Conservation (phyloP, 2,329 filamentous ascomycete genomes). For the Paecilomyces sp. region DNA sequence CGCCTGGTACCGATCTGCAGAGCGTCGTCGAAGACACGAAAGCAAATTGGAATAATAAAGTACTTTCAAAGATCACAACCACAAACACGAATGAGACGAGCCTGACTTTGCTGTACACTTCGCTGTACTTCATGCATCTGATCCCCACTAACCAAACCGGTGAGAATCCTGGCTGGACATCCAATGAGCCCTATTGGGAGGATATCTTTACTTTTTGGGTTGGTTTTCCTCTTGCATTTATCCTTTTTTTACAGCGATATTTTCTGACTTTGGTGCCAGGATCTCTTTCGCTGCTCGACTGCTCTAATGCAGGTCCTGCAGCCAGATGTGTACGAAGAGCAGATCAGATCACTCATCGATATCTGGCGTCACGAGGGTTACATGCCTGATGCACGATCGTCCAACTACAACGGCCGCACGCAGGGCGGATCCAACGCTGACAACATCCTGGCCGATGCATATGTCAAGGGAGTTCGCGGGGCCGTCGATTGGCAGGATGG, state of each 20-base stretch:
- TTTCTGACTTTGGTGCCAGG: constrained; percentile 25
- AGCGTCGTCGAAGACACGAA: constrained; percentile 43
- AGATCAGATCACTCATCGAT: constrained; percentile 61
- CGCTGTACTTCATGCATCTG: constrained; percentile 62
- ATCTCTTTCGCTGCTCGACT: constrained; percentile 57
- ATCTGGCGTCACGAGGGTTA: constrained; percentile 60
- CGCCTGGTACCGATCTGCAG: constrained; percentile 35
- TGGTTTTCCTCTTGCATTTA: constrained; percentile 1
- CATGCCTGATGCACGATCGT: constrained; percentile 59
- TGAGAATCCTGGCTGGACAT: constrained; percentile 61
- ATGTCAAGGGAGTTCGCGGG: constrained; percentile 58
- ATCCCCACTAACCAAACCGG: constrained; percentile 64
- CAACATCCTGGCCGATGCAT: constrained; percentile 66
- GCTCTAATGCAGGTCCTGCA: constrained; percentile 60
- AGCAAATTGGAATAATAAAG: constrained; percentile 53
- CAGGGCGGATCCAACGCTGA: constrained; percentile 66
- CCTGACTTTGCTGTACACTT: constrained; percentile 57
- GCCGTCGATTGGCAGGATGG: constrained; percentile 58
- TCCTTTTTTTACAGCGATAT: constrained; percentile 2
- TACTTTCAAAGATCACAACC: constrained; percentile 59
- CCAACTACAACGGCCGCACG: constrained; percentile 61
- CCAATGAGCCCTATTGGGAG: constrained; percentile 61
- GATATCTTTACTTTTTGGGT: constrained; percentile 65
- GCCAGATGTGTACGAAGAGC: constrained; percentile 56
- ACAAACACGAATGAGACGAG: constrained; percentile 50